Evolutionary conservation across 164 flowering plant genomes (phyloP).

Genomic region (Kalanchoe fedtschenkoi): DNA sequence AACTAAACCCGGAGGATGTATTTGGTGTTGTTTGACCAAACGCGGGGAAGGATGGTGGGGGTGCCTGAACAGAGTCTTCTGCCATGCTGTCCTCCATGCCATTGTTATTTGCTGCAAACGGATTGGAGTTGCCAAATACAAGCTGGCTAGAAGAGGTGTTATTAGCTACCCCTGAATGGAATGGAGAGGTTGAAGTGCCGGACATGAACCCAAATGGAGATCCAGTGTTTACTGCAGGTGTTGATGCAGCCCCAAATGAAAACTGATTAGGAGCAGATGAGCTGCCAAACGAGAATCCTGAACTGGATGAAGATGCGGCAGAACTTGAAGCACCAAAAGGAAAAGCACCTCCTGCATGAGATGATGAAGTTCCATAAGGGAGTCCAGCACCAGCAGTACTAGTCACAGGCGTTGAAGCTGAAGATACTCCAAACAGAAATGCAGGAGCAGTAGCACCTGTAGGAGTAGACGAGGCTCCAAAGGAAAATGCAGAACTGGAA

Average conservation of each 20-base stretch:
- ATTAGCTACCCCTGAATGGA: not conserved
- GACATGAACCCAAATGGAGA: constrained; percentile 1
- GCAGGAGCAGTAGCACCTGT: not conserved
- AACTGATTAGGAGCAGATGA: not conserved
- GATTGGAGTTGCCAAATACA: not conserved
- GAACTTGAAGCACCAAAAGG: too few species aligned
- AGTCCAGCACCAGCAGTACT: not conserved
- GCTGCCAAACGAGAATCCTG: not conserved
- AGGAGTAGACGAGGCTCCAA: not conserved
- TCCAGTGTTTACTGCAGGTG: not conserved
- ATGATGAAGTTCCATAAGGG: not conserved
- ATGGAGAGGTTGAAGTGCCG: not conserved
- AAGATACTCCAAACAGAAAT: not conserved
- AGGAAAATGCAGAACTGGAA: not conserved
- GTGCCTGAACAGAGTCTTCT: not conserved
- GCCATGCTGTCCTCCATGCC: not conserved
- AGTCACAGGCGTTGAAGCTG: not conserved
- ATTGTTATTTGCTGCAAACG: not conserved
- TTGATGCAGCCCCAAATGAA: constrained; percentile 1
- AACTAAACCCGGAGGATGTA: not conserved
- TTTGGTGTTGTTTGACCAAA: not conserved
- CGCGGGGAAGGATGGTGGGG: not conserved
- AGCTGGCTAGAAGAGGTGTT: not conserved
- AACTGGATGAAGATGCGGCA: too few species aligned
- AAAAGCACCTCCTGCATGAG: too few species aligned